These are phyloP conservation scores for Diplodia intermedia DNA, from an alignment of 2,329 filamentous ascomycete genomes.

Conservation along the genomic window DNA sequence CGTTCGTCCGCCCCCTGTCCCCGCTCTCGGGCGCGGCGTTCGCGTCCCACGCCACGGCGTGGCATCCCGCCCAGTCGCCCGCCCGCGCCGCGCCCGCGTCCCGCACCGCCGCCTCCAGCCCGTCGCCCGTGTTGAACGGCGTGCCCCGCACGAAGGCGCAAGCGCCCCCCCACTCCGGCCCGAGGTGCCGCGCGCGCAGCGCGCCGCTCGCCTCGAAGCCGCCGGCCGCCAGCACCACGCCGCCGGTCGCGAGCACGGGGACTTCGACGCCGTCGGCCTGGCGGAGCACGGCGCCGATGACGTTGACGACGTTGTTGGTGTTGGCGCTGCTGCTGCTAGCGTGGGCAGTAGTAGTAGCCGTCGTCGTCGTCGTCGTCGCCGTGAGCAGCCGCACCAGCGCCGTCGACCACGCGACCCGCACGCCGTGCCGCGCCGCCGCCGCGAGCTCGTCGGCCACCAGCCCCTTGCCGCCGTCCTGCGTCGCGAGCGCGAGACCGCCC, in stretches of 20 bases:
- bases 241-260: slow-evolving; percentile 44
- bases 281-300: slow-evolving; percentile 46
- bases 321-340: too few relatives aligned
- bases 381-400: slow-evolving; percentile 47
- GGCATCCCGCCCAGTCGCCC: slow-evolving; percentile 70
- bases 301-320: slow-evolving; percentile 3
- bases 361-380: too few relatives aligned
- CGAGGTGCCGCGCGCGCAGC: slow-evolving; percentile 63
- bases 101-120: slow-evolving; percentile 60
- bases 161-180: slow-evolving; percentile 69
- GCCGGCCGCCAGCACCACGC: slow-evolving; percentile 64
- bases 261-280: slow-evolving; percentile 37
- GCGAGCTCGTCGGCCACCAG: slow-evolving; percentile 59
- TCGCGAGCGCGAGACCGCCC: slow-evolving; percentile 69
- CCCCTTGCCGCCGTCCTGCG: slow-evolving; percentile 65
- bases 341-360: too few relatives aligned
- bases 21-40: slow-evolving; percentile 63
- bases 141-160: slow-evolving; percentile 64
- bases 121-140: slow-evolving; percentile 68
- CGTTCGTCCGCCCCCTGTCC: slow-evolving; percentile 66
- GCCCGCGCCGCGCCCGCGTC: slow-evolving; percentile 59
- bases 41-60: slow-evolving; percentile 70
- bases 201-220: slow-evolving; percentile 69
- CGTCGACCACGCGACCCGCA: slow-evolving; percentile 58
- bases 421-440: slow-evolving; percentile 53